phyloP scores from a whole-genome alignment of 2,329 filamentous ascomycete genomes.

The Ceratocystis huliohia region DNA sequence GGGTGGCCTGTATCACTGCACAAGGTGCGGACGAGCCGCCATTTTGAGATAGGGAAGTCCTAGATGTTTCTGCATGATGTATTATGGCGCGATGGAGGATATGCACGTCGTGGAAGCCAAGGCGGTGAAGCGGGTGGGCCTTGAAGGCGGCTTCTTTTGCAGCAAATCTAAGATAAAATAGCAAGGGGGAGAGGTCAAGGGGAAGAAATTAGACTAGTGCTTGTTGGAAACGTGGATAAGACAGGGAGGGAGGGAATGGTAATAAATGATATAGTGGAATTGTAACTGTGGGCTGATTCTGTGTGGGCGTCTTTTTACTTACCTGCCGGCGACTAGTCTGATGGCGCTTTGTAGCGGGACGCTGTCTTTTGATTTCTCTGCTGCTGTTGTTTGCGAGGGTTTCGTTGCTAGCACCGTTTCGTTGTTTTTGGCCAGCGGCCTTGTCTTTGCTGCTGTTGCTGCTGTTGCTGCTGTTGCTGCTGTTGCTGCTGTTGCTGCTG shows the following conservation, averaged over 20 bases:
- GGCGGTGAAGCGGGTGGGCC: conserved; percentile 46
- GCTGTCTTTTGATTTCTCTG: neutral
- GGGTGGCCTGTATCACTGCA: conserved; percentile 9
- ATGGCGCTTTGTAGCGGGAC: conserved; percentile 22
- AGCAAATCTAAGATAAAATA: conserved; percentile 40
- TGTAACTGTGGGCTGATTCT: neutral
- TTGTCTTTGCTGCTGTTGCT: too few species aligned
- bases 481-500: neutral
- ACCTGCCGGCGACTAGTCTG: conserved; percentile 30
- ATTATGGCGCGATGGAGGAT: conserved; percentile 26
- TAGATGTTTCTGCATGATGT: neutral
- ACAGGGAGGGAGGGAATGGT: neutral
- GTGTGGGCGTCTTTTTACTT: neutral
- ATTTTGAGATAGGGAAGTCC: conserved; percentile 5
- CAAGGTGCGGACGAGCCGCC: neutral
- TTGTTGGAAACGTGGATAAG: neutral
- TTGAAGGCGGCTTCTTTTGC: conserved; percentile 67
- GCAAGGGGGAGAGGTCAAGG: too few species aligned
- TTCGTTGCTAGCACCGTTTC: neutral
- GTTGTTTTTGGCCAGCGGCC: neutral
- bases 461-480: neutral
- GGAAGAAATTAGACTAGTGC: neutral
- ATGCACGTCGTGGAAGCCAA: conserved; percentile 51
- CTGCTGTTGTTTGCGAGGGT: neutral
- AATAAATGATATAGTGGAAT: neutral